These are phyloP conservation scores for Cryptococcus sp. DNA, from an alignment of 1,284 basidiomycete species.

Conservation along the genomic window DNA sequence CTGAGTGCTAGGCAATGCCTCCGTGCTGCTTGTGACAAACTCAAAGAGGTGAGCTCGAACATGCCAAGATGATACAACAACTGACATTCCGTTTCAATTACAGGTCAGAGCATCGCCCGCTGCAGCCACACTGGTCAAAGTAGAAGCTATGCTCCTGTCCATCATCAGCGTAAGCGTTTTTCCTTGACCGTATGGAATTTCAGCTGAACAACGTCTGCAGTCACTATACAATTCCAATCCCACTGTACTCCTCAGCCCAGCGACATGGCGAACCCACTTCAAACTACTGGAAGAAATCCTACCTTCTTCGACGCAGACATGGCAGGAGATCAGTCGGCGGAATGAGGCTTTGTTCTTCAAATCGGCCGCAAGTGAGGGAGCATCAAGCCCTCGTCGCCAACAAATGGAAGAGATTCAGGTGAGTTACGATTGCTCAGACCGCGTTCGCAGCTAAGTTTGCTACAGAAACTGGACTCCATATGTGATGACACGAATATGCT, in stretches of 20 bases:
- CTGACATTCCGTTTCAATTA: slow-evolving; percentile 11
- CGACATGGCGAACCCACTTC: slow-evolving; percentile 60
- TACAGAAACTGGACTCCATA: slow-evolving; percentile 77
- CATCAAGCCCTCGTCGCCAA: slow-evolving; percentile 45
- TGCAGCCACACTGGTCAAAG: slow-evolving; percentile 24
- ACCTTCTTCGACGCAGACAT: not conserved
- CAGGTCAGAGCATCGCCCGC: slow-evolving; percentile 37
- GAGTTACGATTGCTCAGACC: slow-evolving; percentile 6
- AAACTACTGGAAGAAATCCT: slow-evolving; percentile 30
- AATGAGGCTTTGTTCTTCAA: slow-evolving; percentile 77
- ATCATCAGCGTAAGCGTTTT: slow-evolving; percentile 32
- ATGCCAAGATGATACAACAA: slow-evolving; percentile 38
- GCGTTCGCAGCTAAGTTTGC: not conserved
- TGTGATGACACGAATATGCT: slow-evolving; percentile 68
- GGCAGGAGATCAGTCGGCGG: slow-evolving; percentile 61
- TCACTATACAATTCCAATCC: slow-evolving; percentile 33
- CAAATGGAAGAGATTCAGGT: slow-evolving; percentile 76
- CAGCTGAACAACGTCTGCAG: slow-evolving; percentile 3
- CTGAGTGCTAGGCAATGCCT: slow-evolving; percentile 39
- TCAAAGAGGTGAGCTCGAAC: slow-evolving; percentile 65
- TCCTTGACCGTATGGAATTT: not conserved
- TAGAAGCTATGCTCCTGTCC: slow-evolving; percentile 33
- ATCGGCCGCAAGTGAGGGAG: slow-evolving; percentile 58
- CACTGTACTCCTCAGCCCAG: slow-evolving; percentile 39
- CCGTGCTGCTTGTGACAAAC: slow-evolving; percentile 54